Evolutionary conservation across 1,284 basidiomycete genomes (phyloP), one percentile per base, ranked within the genome.

Genomic region (Naganishia cerealis): DNA sequence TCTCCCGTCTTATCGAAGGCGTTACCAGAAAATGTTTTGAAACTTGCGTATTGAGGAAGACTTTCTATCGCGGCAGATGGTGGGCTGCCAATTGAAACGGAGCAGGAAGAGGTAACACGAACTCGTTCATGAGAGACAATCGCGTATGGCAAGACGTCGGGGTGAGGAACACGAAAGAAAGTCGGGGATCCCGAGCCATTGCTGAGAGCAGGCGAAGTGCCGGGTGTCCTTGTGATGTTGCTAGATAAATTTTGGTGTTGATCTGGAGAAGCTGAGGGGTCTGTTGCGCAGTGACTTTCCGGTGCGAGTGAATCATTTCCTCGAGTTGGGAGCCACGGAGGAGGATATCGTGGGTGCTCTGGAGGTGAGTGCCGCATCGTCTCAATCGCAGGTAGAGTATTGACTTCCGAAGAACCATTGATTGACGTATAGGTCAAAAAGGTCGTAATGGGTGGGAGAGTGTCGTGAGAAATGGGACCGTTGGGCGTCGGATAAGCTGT

Each of bases 131-230:
- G 50, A 10, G 61, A 42, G 24, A 63, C 61, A 15, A 53, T 29
- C 24, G n/a, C 61, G 13, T 63, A 63, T n/a, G 61, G 61, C 39
- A 63, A 13, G 16, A 21, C n/a, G 50, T 26, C 21, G 21, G 61
- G 38, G 29, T 29, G 24, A n/a, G 61, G 61, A 18, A 26, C 39
- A 13, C 6, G n/a, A 50, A 50, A 8, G 9, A 50, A 8, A 24
- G 46, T 50, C n/a, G 46, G 21, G 9, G 46, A 50, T 1, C 5
- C n/a, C 3, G 46, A 24, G 13, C 46, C 8, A 50, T 50, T 24
- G 24, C 21, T 24, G 9, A 24, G 13, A 9, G 21, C n/a, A 50
- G 46, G n/a, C 46, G 46, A 50, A 21, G n/a, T n/a, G 7, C 9
- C 6, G 1, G n/a, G 13, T 50, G 3, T 8, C 5, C 4, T 8